phyloP scores from a whole-genome alignment of 768 basidiomycete genomes.

The Rhizopogon salebrosus region DNA sequence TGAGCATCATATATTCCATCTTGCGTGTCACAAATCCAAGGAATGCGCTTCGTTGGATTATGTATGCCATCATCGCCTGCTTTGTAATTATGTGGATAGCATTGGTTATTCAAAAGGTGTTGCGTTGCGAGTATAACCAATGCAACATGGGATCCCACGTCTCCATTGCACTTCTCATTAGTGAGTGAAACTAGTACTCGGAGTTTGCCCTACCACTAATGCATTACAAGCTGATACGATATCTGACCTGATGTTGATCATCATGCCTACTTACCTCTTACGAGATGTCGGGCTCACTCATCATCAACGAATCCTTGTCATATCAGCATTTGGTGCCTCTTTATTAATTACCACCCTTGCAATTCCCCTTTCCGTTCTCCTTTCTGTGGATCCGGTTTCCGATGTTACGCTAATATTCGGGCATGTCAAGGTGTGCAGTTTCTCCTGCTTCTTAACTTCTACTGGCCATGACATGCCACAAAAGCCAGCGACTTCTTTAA shows the following conservation, averaged over 20 bases:
- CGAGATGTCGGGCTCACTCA: slow-evolving; percentile 11
- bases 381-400: slow-evolving; percentile 5
- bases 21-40: slow-evolving; percentile 15
- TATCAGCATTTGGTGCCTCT: slow-evolving; percentile 16
- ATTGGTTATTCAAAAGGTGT: slow-evolving; percentile 14
- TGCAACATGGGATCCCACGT: slow-evolving; percentile 7
- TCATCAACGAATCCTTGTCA: slow-evolving; percentile 15
- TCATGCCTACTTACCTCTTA: slow-evolving; percentile 10
- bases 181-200: slow-evolving; percentile 9
- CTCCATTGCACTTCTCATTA: slow-evolving; percentile 18
- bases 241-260: slow-evolving; percentile 18
- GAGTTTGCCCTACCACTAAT: neutral
- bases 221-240: slow-evolving; percentile 15
- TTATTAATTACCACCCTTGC: slow-evolving; percentile 16
- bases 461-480: neutral
- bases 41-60: slow-evolving; percentile 5
- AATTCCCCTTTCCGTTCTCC: slow-evolving; percentile 18
- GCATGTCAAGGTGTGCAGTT: slow-evolving; percentile 18
- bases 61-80: slow-evolving; percentile 12
- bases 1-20: slow-evolving; percentile 24
- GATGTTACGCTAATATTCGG: slow-evolving; percentile 11
- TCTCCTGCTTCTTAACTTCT: neutral
- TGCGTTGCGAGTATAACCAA: neutral
- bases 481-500: neutral
- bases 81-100: slow-evolving; percentile 13